Evolutionary conservation across 2,329 filamentous ascomycete species (phyloP).

Genomic region (Alternaria sp.): DNA sequence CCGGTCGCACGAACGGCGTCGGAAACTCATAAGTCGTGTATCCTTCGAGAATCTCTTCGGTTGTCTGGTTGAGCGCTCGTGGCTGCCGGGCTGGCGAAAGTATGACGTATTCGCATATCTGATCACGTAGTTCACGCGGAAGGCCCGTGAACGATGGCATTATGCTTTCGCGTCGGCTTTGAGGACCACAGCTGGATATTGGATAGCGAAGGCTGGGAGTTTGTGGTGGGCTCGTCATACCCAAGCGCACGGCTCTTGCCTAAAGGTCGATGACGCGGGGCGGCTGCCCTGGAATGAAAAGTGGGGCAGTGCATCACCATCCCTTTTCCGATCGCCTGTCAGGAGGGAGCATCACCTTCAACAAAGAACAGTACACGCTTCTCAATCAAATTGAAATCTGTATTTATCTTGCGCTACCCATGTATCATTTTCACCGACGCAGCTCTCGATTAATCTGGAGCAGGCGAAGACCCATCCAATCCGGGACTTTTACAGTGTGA

Average conservation of each 20-base stretch:
- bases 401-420: background rate
- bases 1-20: background rate
- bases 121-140: constrained; percentile 24
- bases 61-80: constrained; percentile 3
- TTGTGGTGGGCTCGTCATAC: background rate
- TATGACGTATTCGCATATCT: constrained; percentile 19
- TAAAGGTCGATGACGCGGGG: background rate
- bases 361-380: background rate
- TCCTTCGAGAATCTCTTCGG: background rate
- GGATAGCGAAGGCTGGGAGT: background rate
- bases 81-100: background rate
- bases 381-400: background rate
- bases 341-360: background rate
- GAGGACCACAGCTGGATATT: background rate
- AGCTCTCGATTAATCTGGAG: background rate
- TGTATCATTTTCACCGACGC: background rate
- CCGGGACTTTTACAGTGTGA: background rate
- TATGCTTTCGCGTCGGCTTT: background rate
- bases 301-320: background rate
- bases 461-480: background rate
- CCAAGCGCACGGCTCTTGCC: background rate
- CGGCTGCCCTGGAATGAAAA: background rate
- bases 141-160: constrained; percentile 7
- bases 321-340: background rate
- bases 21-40: background rate